Percentiles rank a stretch among this genome's conserved stretches.
Evolutionary conservation across 1,284 basidiomycete genomes (phyloP).

Genomic region (Moesziomyces sp.): DNA sequence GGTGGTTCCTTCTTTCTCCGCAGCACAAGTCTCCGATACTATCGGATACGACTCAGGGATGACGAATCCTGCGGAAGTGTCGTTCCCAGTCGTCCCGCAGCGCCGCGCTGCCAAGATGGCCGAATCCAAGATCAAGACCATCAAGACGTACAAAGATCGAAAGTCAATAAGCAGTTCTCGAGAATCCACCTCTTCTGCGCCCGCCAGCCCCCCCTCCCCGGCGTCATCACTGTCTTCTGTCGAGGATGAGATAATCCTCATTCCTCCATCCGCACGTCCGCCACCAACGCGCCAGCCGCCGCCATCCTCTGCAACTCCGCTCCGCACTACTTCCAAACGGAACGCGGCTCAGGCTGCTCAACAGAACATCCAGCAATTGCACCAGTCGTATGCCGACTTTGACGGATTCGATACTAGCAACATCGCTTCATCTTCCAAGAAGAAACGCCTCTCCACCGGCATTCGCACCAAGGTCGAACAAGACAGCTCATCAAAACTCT

Average conservation of each 20-base stretch:
- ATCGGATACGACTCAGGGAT: background rate
- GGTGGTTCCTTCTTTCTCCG: no score
- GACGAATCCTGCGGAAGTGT: background rate
- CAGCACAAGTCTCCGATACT: background rate
- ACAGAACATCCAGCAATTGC: constrained; percentile 21
- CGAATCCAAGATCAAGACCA: constrained; percentile 11
- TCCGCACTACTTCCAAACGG: constrained; percentile 19
- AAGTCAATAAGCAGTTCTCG: background rate
- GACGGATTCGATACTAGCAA: background rate
- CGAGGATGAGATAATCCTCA: background rate
- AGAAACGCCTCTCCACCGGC: background rate
- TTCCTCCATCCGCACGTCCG: background rate
- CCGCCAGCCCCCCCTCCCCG: background rate
- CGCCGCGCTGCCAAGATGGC: constrained; percentile 19
- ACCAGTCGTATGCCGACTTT: constrained; percentile 20
- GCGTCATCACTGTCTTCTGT: background rate
- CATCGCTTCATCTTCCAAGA: background rate
- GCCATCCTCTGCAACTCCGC: background rate
- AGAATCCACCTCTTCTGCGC: background rate
- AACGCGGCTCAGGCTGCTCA: constrained; percentile 30
- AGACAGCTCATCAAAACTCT: no score
- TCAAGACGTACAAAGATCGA: background rate
- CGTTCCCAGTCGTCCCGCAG: constrained; percentile 17
- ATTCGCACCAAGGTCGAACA: no score
- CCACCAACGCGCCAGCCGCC: background rate